These are phyloP conservation scores for Apostasia ramifera DNA, from an alignment of 106 monocot species.

Conservation along the genomic window DNA sequence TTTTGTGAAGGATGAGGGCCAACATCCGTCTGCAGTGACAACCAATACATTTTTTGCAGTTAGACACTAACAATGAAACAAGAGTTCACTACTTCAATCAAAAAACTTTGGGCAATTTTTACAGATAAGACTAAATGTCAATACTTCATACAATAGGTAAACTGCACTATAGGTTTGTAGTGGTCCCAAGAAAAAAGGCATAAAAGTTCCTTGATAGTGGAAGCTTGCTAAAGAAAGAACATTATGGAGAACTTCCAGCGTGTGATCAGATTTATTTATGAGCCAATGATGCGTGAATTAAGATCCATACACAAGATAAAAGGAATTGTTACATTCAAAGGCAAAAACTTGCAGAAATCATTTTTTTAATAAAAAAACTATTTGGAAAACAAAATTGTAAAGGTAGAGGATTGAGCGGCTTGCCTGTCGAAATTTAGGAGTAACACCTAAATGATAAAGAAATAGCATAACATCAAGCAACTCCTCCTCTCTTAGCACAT, in stretches of 20 bases:
- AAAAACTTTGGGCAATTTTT: too few species aligned
- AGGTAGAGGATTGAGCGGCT: constrained; percentile 8
- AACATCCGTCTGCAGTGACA: too few species aligned
- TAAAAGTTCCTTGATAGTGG: too few species aligned
- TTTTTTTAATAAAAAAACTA: background rate
- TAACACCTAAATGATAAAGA: constrained; percentile 77
- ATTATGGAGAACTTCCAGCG: background rate
- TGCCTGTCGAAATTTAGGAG: constrained; percentile 84
- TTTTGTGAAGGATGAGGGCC: too few species aligned
- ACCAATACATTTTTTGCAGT: too few species aligned
- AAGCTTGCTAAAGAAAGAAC: background rate
- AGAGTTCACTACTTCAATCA: too few species aligned
- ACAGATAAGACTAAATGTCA: too few species aligned
- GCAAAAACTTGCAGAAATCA: background rate
- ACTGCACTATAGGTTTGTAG: too few species aligned
- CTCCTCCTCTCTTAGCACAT: constrained; percentile 68
- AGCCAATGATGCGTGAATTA: background rate
- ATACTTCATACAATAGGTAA: too few species aligned
- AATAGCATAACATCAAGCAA: constrained; percentile 77
- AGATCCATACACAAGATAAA: constrained; percentile 2
- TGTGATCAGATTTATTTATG: background rate
- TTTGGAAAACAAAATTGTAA: background rate
- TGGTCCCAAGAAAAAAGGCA: too few species aligned
- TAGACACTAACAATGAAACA: too few species aligned
- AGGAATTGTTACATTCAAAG: background rate